Conservation (phyloP, 192 early-diverging fungal genomes). For the Mortierella hygrophila region DNA sequence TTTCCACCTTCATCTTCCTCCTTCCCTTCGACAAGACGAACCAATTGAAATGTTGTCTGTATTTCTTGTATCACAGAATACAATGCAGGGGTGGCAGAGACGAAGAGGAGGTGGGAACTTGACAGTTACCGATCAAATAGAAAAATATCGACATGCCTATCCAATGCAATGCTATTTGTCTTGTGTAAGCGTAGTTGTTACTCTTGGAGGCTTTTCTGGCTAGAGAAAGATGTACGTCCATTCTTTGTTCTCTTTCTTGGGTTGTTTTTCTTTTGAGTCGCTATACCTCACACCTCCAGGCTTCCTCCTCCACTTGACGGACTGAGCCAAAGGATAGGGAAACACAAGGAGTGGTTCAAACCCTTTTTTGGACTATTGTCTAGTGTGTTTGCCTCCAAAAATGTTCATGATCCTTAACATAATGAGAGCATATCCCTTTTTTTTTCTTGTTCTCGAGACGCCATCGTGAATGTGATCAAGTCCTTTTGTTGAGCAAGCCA, state of each 20-base stretch:
- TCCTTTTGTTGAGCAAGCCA: no score
- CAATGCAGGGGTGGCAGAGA: not conserved
- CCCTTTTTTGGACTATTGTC: not conserved
- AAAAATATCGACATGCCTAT: not conserved
- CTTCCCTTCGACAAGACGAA: not conserved
- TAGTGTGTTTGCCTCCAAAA: not conserved
- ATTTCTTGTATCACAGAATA: slow-evolving; percentile 1
- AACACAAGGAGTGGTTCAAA: not conserved
- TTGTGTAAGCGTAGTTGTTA: not conserved
- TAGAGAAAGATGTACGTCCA: not conserved
- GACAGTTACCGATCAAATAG: not conserved
- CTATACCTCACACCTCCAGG: not conserved
- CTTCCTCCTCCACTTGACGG: not conserved
- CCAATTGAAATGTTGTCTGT: not conserved
- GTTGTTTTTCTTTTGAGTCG: not conserved
- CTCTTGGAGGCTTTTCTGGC: not conserved
- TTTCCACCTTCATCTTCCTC: not conserved
- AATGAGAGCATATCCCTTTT: not conserved
- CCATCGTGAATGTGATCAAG: no score
- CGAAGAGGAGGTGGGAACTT: not conserved
- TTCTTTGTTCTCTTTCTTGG: not conserved
- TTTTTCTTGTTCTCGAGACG: not conserved
- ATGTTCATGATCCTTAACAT: not conserved
- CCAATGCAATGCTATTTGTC: not conserved
- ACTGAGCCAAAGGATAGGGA: not conserved